Evolutionary conservation across 2,329 filamentous ascomycete genomes (phyloP), one percentile per base, ranked within the genome.

Genomic region (Aspergillus tanneri): DNA sequence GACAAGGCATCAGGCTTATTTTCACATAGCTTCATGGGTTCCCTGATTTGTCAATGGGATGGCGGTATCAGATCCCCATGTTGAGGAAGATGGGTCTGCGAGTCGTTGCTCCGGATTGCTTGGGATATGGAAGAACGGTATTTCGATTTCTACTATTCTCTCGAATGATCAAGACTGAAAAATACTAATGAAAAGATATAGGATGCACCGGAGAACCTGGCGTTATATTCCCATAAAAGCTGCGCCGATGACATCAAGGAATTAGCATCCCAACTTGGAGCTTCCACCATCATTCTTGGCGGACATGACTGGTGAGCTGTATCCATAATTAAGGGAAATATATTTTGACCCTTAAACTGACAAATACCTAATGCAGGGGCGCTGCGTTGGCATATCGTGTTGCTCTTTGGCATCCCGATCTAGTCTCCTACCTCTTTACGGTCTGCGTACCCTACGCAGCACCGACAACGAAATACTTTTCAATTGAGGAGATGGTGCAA

Each of bases 11-110:
- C 21, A 23, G 10, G 42, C 18, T 32, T 8, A 27, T 27, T 50
- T 27, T 11, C 21, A 14, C 34, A n/a, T 44, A 80, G 77, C 74
- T 88, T 63, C 87, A 90, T 69, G 91, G 91, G 56, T 95, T 85
- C 72, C 91, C 91, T 0, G 90, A 96, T 70, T 71, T 93, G 14
- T 82, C 83, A 7, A 84, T 90, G 63, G 90, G 87, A 64, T 97
- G 92, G 92, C 85, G 91, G 53, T 86, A 88, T 70, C 91, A 96
- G 70, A 87, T 96, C 50, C 90, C 91, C 0, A 71, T 83, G 58
- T 78, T 97, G 18, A 70, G 87, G 25, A 78, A 84, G 5, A 76
- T 89, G 47, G 86, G 86, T 18, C 81, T 92, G 56, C 82, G 87
- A 47, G 89, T 96, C 46, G 82, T 97, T 19, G 88, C 83, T 9